These are phyloP conservation scores for Saccharomyces jurei DNA, from an alignment of 805 yeast species.

Conservation along the genomic window DNA sequence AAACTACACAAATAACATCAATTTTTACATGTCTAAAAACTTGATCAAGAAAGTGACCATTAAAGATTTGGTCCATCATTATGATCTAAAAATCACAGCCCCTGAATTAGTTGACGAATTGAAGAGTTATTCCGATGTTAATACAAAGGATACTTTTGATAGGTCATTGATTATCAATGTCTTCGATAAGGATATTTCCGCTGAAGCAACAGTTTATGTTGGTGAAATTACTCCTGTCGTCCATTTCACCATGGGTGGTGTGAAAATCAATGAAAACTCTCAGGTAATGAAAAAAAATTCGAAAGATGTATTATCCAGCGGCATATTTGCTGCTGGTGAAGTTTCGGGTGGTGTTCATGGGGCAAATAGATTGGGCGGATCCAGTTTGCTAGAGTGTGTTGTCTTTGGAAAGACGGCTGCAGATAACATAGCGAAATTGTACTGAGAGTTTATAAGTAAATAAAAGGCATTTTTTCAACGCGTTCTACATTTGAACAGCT, in stretches of 20 bases:
- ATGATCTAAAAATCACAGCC: constrained; percentile 14
- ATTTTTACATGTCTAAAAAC: constrained; percentile 40
- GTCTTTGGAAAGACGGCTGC: constrained; percentile 53
- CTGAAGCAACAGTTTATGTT: constrained; percentile 31
- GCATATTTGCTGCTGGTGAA: constrained; percentile 59
- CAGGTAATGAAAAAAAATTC: constrained; percentile 33
- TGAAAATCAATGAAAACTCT: constrained; percentile 42
- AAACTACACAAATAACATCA: constrained; percentile 42
- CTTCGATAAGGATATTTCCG: constrained; percentile 20
- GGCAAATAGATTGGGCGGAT: constrained; percentile 51
- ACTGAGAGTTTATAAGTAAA: neutral
- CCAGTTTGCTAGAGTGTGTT: constrained; percentile 50
- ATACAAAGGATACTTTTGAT: constrained; percentile 30
- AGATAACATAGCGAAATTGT: constrained; percentile 17
- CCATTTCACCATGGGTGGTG: constrained; percentile 66
- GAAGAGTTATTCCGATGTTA: constrained; percentile 14
- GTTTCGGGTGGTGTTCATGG: constrained; percentile 67
- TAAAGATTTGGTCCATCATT: constrained; percentile 24
- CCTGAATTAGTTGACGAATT: constrained; percentile 19
- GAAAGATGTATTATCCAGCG: constrained; percentile 29
- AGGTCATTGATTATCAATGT: constrained; percentile 31
- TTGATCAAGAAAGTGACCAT: constrained; percentile 29
- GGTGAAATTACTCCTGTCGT: constrained; percentile 55
- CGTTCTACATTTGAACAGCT: neutral
- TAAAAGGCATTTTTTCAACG: neutral